phyloP scores from a whole-genome alignment of 2,329 filamentous ascomycete genomes.

The Pseudogymnoascus sp. region DNA sequence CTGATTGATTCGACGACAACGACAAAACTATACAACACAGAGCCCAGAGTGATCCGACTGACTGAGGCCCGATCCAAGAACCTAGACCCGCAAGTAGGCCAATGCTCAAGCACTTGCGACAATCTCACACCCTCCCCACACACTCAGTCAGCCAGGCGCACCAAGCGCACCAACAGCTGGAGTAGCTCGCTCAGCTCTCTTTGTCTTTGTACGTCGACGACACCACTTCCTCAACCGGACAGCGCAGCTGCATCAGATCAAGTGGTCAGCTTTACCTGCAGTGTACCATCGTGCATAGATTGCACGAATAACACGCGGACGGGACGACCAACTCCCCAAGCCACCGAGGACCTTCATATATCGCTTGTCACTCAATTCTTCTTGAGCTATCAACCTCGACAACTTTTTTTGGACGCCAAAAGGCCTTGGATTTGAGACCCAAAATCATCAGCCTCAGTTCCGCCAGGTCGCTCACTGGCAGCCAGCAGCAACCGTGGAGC shows the following conservation, averaged over 20 bases:
- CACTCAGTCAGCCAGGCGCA: constrained; percentile 1
- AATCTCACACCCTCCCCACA: neutral
- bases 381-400: neutral
- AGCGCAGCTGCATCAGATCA: constrained; percentile 8
- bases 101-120: constrained; percentile 4
- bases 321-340: neutral
- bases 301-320: neutral
- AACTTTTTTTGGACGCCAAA: neutral
- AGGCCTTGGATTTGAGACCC: neutral
- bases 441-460: constrained; percentile 1
- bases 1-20: neutral
- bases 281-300: neutral
- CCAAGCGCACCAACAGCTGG: constrained; percentile 4
- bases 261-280: constrained; percentile 5
- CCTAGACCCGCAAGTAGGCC: neutral
- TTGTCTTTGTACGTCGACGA: constrained; percentile 1
- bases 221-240: neutral
- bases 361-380: neutral
- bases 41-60: neutral
- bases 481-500: neutral
- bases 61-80: constrained; percentile 1
- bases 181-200: constrained; percentile 6
- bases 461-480: constrained; percentile 5
- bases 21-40: neutral
- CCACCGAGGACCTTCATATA: constrained; percentile 2